Conservation (phyloP, 163 green algal genomes). For the Trebouxiophyceae sp. region DNA sequence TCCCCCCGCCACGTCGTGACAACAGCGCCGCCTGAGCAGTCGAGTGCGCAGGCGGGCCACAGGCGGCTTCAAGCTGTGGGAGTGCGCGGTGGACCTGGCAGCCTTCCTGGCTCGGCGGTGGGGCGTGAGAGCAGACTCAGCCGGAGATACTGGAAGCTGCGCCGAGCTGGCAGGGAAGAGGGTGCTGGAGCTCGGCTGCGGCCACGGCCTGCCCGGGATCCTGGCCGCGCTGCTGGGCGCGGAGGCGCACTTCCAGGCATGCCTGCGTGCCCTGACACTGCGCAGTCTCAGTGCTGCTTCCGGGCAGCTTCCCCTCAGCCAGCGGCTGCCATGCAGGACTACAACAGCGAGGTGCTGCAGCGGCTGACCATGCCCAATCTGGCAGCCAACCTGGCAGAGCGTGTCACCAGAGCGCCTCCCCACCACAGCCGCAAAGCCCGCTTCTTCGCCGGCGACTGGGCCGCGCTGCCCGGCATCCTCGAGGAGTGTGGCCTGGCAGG, state of each 20-base stretch:
- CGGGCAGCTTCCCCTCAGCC: not conserved
- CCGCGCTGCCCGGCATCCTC: conserved; percentile 23
- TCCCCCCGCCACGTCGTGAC: not conserved
- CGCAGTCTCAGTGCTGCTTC: not conserved
- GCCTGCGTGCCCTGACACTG: not conserved
- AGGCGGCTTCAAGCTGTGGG: conserved; percentile 86
- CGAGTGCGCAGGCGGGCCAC: not conserved
- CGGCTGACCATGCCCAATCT: conserved; percentile 70
- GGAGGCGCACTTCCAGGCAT: conserved; percentile 72
- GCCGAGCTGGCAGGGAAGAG: conserved; percentile 35
- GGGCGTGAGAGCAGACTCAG: not conserved
- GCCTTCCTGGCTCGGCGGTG: conserved; percentile 34
- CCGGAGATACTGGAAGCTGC: too few species aligned
- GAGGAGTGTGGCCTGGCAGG: conserved; percentile 24
- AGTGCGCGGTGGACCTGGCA: conserved; percentile 70
- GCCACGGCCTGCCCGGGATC: conserved; percentile 81
- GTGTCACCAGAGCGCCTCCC: not conserved
- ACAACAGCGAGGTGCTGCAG: conserved; percentile 70
- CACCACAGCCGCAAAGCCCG: not conserved
- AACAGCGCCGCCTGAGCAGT: not conserved
- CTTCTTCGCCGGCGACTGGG: conserved; percentile 48
- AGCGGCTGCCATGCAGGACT: conserved; percentile 58
- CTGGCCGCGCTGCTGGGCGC: conserved; percentile 57
- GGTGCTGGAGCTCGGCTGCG: conserved; percentile 86
- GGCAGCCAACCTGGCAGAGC: conserved; percentile 21